Base-by-base conservation (phyloP, 148 eudicot species). In the Chenopodium formosanum region DNA sequence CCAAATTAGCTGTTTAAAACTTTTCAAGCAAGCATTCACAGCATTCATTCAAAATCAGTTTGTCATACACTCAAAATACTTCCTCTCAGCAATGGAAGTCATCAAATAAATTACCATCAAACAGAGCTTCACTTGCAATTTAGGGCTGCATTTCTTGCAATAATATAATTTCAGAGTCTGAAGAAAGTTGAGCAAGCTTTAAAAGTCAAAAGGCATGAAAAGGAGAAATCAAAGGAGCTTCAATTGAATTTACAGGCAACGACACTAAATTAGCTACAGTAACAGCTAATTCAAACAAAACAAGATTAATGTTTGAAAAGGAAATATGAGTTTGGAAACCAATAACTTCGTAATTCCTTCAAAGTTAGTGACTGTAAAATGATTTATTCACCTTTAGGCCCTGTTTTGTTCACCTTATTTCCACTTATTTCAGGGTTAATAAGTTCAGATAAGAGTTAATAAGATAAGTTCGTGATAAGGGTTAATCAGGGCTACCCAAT, bases 181-280 rank as follows among this genome's bases (percentile, higher is more conserved):
- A 58, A 58, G 63, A 58, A 58, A 58, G 22, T 58, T 58, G 22
- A 58, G 3, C 22, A 3, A 20, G 63, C 22, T 14, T 58, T 19
- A 14, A 58, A 2, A 58, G 46, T 62, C 25, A 76, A 47, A 79
- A 53, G 53, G 10, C 52, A 20, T 31, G 9, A 22, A 69, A 2
- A 31, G 22, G 32, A 44, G 64, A 22, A 70, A 40, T 31, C 6
- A 4, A 50, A 29, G 37, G n/a, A 31, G 25, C n/a, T 31, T 10
- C 65, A 32, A 13, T 67, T 50, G 68, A 58, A 65, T 47, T 23
- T 68, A 66, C 65, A 44, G 67, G 73, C 46, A 48, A 44, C 79
- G 31, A 47, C 65, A 13, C 20, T 80, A 71, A 17, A 53, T 52
- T 40, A 72, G 9, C 48, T n/a, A 13, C 47, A 73, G 62, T 2